Base-by-base conservation (phyloP, 495 filamentous ascomycete genomes). In the Lepidopterella palustris region DNA sequence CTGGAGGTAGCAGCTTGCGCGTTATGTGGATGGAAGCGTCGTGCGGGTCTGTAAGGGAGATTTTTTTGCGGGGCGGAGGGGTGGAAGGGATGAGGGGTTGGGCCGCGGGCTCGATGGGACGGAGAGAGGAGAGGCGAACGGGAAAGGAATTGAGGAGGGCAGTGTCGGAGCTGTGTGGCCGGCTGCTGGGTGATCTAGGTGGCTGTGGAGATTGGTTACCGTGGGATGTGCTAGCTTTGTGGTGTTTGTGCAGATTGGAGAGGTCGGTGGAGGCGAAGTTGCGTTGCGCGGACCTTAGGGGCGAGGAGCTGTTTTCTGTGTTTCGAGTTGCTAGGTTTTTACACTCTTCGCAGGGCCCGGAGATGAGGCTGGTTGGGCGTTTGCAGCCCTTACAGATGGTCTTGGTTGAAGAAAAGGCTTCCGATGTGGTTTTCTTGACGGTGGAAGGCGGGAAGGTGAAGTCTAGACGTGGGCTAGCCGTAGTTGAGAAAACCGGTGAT, bases 361-460 rank as follows among this genome's bases (percentile, higher is more conserved):
- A 29, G 18, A 25, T 21, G 53, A 57, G 35, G 35, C 9, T 13
- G 20, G 62, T 28, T 10, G 6, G 31, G 18, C 45, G 50, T 10
- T 50, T 11, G 23, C 64, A 67, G 8, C 57, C 53, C 24, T 63
- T 60, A 53, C 64, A 67, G 10, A 58, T 57, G 18, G 60, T 45
- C 6, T 42, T 63, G 9, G 32, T 58, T 3, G 56, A 48, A 11
- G 39, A 23, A n/a, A 42, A 1, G 29, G 23, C 27, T 13, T 15
- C 26, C 13, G 42, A 0, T 6, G 25, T 31, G 5, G 13, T 40
- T 6, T 47, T 28, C 8, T 29, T 18, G 23, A 24, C 21, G 2
- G 31, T 2, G 3, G 53, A 45, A 5, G 9, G 8, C 23, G 21
- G n/a, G 20, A 60, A 48, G 9, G 23, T 27, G 32, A 57, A 47